phyloP scores from a whole-genome alignment of 2,329 filamentous ascomycete genomes.

The Orbilia brochopaga region DNA sequence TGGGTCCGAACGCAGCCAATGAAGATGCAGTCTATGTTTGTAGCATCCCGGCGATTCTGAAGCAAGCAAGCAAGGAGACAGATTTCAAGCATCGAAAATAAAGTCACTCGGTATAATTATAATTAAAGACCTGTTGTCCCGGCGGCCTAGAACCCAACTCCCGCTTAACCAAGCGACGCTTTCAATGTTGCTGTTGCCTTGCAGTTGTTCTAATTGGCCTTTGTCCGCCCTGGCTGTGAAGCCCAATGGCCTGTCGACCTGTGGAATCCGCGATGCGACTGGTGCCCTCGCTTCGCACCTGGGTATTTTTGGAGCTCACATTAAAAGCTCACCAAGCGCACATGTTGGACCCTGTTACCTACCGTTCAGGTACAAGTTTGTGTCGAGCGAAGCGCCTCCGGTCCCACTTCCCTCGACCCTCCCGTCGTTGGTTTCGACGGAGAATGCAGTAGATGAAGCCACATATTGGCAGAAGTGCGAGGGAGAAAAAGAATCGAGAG shows the following conservation, averaged over 20 bases:
- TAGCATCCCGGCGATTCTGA: too few relatives aligned
- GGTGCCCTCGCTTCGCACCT: background rate
- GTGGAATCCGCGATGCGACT: background rate
- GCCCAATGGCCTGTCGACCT: background rate
- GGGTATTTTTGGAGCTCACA: background rate
- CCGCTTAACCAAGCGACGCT: background rate
- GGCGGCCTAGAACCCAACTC: background rate
- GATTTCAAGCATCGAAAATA: background rate
- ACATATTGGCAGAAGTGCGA: background rate
- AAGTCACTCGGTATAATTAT: background rate
- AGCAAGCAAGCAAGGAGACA: background rate
- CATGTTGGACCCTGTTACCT: too few relatives aligned
- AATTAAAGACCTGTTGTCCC: too few relatives aligned
- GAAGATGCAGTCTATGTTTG: background rate
- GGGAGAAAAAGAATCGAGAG: background rate
- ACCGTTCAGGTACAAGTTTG: background rate
- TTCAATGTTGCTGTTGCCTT: background rate
- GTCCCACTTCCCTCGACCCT: slow-evolving; percentile 3
- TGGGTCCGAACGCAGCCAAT: too few relatives aligned
- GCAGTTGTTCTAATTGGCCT: background rate
- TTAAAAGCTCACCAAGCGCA: background rate
- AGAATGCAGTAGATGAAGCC: background rate
- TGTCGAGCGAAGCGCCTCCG: slow-evolving; percentile 1
- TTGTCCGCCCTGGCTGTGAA: background rate
- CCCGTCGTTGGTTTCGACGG: background rate